These are phyloP conservation scores for Chloranthus sessilifolius DNA, from an alignment of 164 flowering plant genomes.

Conservation along the genomic window DNA sequence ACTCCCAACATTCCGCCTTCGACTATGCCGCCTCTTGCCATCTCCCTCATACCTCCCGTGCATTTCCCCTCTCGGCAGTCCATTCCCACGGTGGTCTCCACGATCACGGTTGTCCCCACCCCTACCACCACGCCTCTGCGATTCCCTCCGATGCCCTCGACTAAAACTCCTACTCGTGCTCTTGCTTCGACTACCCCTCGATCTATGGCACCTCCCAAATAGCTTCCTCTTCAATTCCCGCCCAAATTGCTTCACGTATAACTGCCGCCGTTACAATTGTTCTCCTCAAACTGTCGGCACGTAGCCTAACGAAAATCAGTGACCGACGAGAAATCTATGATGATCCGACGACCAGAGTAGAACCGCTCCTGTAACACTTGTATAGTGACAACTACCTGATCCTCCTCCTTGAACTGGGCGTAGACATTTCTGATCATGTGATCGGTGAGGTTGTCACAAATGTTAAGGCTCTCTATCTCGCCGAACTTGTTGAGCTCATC, in stretches of 20 bases:
- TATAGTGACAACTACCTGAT: slow-evolving; percentile 71
- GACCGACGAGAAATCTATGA: slow-evolving; percentile 72
- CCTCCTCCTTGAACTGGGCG: slow-evolving; percentile 82
- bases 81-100: slow-evolving; percentile 25
- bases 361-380: slow-evolving; percentile 56
- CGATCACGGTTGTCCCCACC: slow-evolving; percentile 22
- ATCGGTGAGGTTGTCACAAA: slow-evolving; percentile 75
- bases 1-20: slow-evolving; percentile 37
- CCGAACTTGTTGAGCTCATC: slow-evolving; percentile 77
- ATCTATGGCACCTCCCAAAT: slow-evolving; percentile 43
- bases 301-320: slow-evolving; percentile 75
- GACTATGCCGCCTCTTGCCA: slow-evolving; percentile 20
- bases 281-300: slow-evolving; percentile 73
- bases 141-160: slow-evolving; percentile 33
- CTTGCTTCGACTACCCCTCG: slow-evolving; percentile 35
- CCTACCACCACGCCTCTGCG: slow-evolving; percentile 25
- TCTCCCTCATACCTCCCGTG: slow-evolving; percentile 32
- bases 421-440: slow-evolving; percentile 88
- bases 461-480: slow-evolving; percentile 66
- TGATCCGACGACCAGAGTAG: slow-evolving; percentile 80
- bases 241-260: slow-evolving; percentile 58
- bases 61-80: slow-evolving; percentile 28
- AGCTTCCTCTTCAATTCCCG: slow-evolving; percentile 59
- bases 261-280: slow-evolving; percentile 70
- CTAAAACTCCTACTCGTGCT: slow-evolving; percentile 55